Percentiles rank a stretch among this genome's conserved stretches.
Evolutionary conservation across 1,284 basidiomycete genomes (phyloP).

Genomic region (Bondarzewia mesenterica): DNA sequence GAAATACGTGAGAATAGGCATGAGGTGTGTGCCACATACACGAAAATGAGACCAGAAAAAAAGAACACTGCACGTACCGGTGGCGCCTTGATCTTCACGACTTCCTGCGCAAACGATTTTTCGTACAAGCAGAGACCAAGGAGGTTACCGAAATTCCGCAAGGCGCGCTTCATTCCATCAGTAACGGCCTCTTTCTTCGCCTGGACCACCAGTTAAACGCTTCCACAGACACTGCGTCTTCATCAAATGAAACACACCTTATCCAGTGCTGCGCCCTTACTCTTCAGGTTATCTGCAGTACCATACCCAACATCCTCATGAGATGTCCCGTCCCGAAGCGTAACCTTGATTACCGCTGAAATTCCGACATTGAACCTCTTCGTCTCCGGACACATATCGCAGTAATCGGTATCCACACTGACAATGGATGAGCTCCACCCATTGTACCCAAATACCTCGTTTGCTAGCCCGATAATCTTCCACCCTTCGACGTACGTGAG

Average conservation of each 20-base stretch:
- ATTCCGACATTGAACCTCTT: conserved; percentile 70
- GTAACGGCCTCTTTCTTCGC: conserved; percentile 98
- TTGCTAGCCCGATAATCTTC: conserved; percentile 94
- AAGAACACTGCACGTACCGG: conserved; percentile 44
- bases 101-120: conserved; percentile 78
- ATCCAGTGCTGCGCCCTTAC: conserved; percentile 82
- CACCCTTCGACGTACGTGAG: conserved; percentile 96
- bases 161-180: conserved; percentile 85
- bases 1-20: not conserved
- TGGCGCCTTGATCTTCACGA: conserved; percentile 79
- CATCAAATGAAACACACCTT: conserved; percentile 54
- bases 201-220: conserved; percentile 30
- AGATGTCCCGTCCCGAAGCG: conserved; percentile 80
- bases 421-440: conserved; percentile 91
- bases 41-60: not conserved
- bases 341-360: conserved; percentile 82
- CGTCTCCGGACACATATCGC: conserved; percentile 65
- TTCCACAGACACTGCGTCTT: not conserved
- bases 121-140: conserved; percentile 96
- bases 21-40: not conserved
- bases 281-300: conserved; percentile 75
- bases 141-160: conserved; percentile 90
- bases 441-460: conserved; percentile 98
- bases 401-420: conserved; percentile 67
- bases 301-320: conserved; percentile 96